Conservation (phyloP, 2,329 filamentous ascomycete species). For the Magnaporthiopsis rhizophila region DNA sequence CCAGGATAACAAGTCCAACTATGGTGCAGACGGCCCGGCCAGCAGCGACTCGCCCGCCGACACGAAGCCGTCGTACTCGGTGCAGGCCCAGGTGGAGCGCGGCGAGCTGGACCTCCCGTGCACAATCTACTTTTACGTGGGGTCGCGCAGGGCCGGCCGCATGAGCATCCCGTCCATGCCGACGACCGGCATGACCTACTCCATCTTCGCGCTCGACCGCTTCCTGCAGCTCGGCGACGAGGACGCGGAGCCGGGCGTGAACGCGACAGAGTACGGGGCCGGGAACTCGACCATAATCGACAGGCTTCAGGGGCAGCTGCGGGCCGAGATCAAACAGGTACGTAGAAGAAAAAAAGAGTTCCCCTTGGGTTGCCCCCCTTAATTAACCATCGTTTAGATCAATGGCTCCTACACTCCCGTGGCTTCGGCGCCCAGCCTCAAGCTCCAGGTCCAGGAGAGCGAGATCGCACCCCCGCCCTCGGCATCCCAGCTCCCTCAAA, state of each 20-base stretch:
- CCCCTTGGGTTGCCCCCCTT: not conserved
- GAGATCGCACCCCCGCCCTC: not conserved
- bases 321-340: slow-evolving; percentile 5
- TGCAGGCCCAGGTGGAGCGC: slow-evolving; percentile 26
- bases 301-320: not conserved
- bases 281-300: not conserved
- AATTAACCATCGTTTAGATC: not conserved
- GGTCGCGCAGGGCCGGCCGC: slow-evolving; percentile 20
- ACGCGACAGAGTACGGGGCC: not conserved
- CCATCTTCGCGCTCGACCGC: slow-evolving; percentile 20
- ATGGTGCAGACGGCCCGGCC: not conserved
- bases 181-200: slow-evolving; percentile 19
- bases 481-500: not conserved
- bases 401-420: not conserved
- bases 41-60: no score
- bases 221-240: not conserved
- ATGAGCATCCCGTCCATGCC: slow-evolving; percentile 28
- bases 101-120: slow-evolving; percentile 26
- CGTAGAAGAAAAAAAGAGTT: not conserved
- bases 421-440: not conserved
- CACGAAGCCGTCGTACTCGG: slow-evolving; percentile 22
- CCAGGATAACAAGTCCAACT: not conserved
- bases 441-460: not conserved
- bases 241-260: not conserved
- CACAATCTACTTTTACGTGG: slow-evolving; percentile 23